phyloP scores from a whole-genome alignment of 2,329 filamentous ascomycete species.

The Colletotrichum euphorbiae region DNA sequence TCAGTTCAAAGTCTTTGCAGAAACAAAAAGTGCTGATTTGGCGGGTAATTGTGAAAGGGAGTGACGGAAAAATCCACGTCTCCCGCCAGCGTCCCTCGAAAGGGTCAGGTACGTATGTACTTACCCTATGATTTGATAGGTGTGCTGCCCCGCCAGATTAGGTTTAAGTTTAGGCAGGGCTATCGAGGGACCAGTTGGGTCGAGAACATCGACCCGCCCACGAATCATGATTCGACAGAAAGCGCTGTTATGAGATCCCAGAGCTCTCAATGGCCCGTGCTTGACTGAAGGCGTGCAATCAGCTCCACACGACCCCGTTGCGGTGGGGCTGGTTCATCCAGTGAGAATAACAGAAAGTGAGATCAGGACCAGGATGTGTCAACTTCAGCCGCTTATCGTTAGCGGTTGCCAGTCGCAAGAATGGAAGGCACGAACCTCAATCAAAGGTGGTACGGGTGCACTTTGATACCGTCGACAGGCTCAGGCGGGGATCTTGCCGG shows the following conservation, averaged over 20 bases:
- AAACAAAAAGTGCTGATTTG: no score
- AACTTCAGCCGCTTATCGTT: neutral
- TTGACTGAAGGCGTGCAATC: neutral
- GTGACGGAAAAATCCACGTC: neutral
- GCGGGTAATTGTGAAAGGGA: no score
- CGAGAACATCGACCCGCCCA: slow-evolving; percentile 1
- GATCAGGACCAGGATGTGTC: neutral
- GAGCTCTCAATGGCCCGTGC: neutral
- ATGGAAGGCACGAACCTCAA: no score
- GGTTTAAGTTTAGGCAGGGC: slow-evolving; percentile 35
- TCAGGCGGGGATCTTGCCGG: slow-evolving; percentile 25
- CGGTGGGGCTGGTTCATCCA: slow-evolving; percentile 12
- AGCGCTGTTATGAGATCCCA: neutral
- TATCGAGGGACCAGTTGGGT: neutral
- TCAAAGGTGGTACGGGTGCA: no score
- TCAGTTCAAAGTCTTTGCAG: no score
- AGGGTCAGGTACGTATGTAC: neutral
- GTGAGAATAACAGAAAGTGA: neutral
- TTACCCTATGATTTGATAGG: slow-evolving; percentile 22
- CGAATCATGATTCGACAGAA: neutral
- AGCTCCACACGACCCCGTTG: neutral
- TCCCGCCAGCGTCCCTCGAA: neutral
- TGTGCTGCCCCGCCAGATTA: slow-evolving; percentile 35
- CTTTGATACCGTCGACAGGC: neutral
- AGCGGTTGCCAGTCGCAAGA: neutral